A percentile compares a stretch with the other conserved stretches of the same genome.
Evolutionary conservation across 371 early-diverging fungal genomes (phyloP).

Genomic region (Dinochytrium kinnereticum): DNA sequence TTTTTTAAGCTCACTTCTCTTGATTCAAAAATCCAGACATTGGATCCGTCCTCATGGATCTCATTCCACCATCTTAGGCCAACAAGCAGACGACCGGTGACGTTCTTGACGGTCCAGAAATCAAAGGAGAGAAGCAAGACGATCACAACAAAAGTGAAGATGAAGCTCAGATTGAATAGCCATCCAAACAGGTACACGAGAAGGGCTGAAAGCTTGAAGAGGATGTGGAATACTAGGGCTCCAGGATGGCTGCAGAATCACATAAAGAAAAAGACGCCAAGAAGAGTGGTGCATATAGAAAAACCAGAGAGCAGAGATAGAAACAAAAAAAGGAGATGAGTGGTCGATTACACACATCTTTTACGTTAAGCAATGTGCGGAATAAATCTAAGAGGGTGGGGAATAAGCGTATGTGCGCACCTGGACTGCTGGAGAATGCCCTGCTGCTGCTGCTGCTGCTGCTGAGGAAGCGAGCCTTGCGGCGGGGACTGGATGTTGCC

Average conservation of each 20-base stretch:
- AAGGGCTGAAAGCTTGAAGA: conserved; percentile 76
- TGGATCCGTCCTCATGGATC: conserved; percentile 89
- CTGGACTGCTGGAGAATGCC: conserved; percentile 39
- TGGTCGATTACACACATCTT: no score
- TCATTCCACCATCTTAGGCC: conserved; percentile 99
- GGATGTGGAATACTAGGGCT: conserved; percentile 87
- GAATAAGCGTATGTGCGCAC: no score
- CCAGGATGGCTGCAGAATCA: conserved; percentile 82
- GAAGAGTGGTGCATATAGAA: no score
- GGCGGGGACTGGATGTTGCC: background rate
- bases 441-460: conserved; percentile 17
- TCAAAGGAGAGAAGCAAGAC: conserved; percentile 92
- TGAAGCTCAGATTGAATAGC: conserved; percentile 79
- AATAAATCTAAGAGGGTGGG: no score
- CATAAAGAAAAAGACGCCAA: no score
- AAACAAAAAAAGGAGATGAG: no score
- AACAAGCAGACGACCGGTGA: conserved; percentile 92
- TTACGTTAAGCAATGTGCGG: no score
- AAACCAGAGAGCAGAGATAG: no score
- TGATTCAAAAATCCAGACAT: conserved; percentile 94
- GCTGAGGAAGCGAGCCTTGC: conserved; percentile 1
- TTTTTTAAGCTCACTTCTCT: conserved; percentile 84
- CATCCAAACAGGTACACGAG: conserved; percentile 82
- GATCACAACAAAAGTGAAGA: conserved; percentile 89
- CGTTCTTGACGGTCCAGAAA: conserved; percentile 98